Base-by-base conservation (phyloP, 1,139 yeast genomes). In the Wickerhamomyces sp. region DNA sequence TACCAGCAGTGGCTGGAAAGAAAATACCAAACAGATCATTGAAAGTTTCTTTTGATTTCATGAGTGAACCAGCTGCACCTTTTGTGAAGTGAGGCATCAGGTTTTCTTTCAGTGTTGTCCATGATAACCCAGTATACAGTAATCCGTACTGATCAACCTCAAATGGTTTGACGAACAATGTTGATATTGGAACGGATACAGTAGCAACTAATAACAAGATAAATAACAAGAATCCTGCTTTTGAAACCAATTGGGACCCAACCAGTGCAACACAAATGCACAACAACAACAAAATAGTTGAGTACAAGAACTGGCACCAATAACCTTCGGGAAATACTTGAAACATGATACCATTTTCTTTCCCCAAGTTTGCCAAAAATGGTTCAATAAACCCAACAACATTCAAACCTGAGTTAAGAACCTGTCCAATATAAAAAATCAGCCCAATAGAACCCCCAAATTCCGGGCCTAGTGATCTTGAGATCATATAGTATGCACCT, bases 1-100 rank as follows among this genome's bases (percentile, higher is more conserved):
- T 91, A 49, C 99, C 99, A 3, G 98, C 96, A 0, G 98, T 91
- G 1, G 99, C 96, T 13, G 99, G 98, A 69, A 93, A 93, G 63
- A 93, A 88, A 44, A 93, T 87, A 3, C 98, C 98, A 75, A 93
- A 93, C 54, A 93, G 67, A 61, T 87, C 85, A 47, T 83, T 78
- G 59, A 91, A 89, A 1, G 82, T 87, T 63, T 91, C 97, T 23
- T 73, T 78, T 0, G 75, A 71, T 5, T 77, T 72, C 43, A 77
- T 67, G 36, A 83, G 81, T 10, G 95, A 85, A 0, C 98, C 98
- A 4, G 96, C 97, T 6, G 98, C 97, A 14, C 94, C 94, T 41
- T 78, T 73, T 0, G 97, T 90, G 61, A 89, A 89, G 43, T 78
- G 73, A 0, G 98, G 98, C 56, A 76, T 69, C 40, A 91, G 59